Percentiles rank a stretch among this genome's conserved stretches.
Evolutionary conservation across 2,329 filamentous ascomycete species (phyloP).

Genomic region (Cryphonectria naterciae): DNA sequence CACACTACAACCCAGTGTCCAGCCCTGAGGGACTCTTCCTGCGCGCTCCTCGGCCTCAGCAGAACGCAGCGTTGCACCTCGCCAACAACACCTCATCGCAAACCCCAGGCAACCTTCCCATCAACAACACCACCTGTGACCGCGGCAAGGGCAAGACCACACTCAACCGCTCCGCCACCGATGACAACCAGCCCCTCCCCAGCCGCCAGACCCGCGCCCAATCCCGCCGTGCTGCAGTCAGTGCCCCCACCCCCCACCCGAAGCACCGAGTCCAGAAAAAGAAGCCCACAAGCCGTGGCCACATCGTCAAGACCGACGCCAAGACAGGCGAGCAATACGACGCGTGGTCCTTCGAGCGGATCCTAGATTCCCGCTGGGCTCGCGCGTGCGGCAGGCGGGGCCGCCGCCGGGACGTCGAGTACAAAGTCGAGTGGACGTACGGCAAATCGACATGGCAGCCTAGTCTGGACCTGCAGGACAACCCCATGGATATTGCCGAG

Average conservation of each 20-base stretch:
- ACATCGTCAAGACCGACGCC: neutral
- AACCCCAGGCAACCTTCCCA: neutral
- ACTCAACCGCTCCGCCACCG: neutral
- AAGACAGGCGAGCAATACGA: neutral
- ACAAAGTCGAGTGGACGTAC: constrained; percentile 5
- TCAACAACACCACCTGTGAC: neutral
- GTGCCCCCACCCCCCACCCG: neutral
- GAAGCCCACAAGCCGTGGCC: neutral
- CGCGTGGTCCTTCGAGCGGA: neutral
- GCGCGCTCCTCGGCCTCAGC: neutral
- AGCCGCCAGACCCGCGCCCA: neutral
- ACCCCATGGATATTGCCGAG: neutral
- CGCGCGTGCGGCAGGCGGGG: neutral
- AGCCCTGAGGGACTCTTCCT: neutral
- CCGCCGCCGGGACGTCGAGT: constrained; percentile 1
- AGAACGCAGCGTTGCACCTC: neutral
- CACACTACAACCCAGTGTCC: neutral
- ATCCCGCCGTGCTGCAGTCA: neutral
- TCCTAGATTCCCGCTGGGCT: neutral
- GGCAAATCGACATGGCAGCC: constrained; percentile 12
- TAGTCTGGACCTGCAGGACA: constrained; percentile 1
- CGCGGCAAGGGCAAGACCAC: neutral
- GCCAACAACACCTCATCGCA: neutral
- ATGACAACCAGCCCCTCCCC: neutral
- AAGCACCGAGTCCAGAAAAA: neutral